Evolutionary conservation across 768 basidiomycete genomes (phyloP).

Genomic region (Leucosporidium scottii): DNA sequence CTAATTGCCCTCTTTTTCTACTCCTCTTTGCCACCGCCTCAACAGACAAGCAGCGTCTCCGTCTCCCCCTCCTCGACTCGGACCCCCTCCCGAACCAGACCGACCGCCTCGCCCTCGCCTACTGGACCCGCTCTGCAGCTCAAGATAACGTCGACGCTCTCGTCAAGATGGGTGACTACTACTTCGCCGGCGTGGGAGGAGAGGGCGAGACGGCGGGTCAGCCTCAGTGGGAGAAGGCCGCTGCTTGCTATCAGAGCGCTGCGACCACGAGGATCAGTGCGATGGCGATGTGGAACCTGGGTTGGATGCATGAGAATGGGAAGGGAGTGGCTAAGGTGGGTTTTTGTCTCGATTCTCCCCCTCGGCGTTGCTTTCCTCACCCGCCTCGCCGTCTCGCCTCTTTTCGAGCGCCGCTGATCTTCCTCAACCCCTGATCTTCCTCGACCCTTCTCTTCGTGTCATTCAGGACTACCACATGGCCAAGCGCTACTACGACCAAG

Average conservation of each 20-base stretch:
- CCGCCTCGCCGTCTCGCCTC: too few species aligned
- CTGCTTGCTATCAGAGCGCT: slow-evolving; percentile 87
- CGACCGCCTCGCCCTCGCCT: slow-evolving; percentile 72
- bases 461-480: slow-evolving; percentile 87
- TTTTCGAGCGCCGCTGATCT: not conserved
- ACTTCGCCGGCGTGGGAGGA: slow-evolving; percentile 79
- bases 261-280: slow-evolving; percentile 88
- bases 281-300: slow-evolving; percentile 94
- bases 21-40: not conserved
- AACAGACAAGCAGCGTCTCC: slow-evolving; percentile 34
- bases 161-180: slow-evolving; percentile 97
- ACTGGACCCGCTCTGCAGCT: slow-evolving; percentile 89
- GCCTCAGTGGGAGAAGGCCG: slow-evolving; percentile 74
- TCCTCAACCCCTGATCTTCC: too few species aligned
- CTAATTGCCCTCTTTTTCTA: slow-evolving; percentile 51
- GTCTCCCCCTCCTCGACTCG: slow-evolving; percentile 23
- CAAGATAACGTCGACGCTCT: slow-evolving; percentile 94
- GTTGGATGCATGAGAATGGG: slow-evolving; percentile 99
- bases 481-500: slow-evolving; percentile 88
- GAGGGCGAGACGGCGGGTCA: slow-evolving; percentile 58
- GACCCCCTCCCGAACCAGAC: slow-evolving; percentile 53
- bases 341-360: not conserved
- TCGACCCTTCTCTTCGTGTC: too few species aligned
- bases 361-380: too few species aligned
- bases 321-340: slow-evolving; percentile 77